Evolutionary conservation across 1,284 basidiomycete genomes (phyloP).

Genomic region (Chiua sp.): DNA sequence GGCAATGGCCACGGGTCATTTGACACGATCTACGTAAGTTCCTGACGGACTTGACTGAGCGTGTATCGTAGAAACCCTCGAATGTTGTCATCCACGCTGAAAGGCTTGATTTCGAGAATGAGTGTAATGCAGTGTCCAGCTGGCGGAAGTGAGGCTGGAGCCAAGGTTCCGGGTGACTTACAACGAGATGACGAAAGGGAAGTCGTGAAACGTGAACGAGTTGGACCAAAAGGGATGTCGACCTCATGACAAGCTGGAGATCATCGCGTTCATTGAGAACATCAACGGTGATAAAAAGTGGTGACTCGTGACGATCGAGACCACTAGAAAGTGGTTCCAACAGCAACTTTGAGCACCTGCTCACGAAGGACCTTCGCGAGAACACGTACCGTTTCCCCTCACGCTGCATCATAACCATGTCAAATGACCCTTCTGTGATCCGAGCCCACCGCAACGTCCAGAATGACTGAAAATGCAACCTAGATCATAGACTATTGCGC

Average conservation of each 20-base stretch:
- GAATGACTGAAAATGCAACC: no score
- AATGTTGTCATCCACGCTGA: slow-evolving; percentile 23
- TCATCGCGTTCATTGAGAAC: slow-evolving; percentile 30
- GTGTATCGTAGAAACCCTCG: slow-evolving; percentile 14
- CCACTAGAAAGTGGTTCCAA: slow-evolving; percentile 14
- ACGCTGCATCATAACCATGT: no score
- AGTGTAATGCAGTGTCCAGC: not conserved
- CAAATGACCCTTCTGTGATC: no score
- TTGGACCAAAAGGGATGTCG: slow-evolving; percentile 13
- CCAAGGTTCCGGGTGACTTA: no score
- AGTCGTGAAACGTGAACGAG: slow-evolving; percentile 12
- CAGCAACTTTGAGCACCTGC: slow-evolving; percentile 23
- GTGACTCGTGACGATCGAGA: not conserved
- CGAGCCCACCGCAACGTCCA: no score
- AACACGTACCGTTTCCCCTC: no score
- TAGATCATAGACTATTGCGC: no score
- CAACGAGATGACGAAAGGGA: no score
- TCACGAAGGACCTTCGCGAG: slow-evolving; percentile 26
- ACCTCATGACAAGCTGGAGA: slow-evolving; percentile 10
- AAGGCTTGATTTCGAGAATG: slow-evolving; percentile 17
- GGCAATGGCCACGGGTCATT: slow-evolving; percentile 19
- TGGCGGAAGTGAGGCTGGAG: slow-evolving; percentile 13
- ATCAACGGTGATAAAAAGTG: slow-evolving; percentile 22
- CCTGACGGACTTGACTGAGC: slow-evolving; percentile 8
- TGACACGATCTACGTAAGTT: slow-evolving; percentile 11